Percentiles rank a stretch among this genome's conserved stretches.
These are phyloP conservation scores for Neofusicoccum umdonicola DNA, from an alignment of 2,329 filamentous ascomycete genomes.

Conservation along the genomic window DNA sequence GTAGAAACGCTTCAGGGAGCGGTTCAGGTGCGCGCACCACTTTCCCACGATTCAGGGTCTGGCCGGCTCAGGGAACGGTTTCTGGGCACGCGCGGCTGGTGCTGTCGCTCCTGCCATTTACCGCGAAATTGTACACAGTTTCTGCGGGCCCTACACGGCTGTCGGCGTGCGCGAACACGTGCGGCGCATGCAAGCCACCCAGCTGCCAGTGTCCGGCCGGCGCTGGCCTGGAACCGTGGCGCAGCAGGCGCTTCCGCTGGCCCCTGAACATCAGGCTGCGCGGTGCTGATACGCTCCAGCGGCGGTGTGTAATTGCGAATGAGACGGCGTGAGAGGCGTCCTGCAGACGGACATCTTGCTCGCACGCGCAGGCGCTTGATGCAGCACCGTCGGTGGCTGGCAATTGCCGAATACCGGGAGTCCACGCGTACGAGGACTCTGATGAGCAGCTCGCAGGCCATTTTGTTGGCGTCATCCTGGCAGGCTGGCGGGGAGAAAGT, in stretches of 20 bases:
- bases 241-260: neutral
- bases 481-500: neutral
- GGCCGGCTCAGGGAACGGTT: too few relatives aligned
- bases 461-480: slow-evolving; percentile 8
- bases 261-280: neutral
- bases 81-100: too few relatives aligned
- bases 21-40: too few relatives aligned
- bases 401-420: neutral
- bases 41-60: neutral
- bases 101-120: neutral
- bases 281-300: neutral
- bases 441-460: neutral
- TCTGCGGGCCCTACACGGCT: neutral
- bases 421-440: neutral
- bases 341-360: neutral
- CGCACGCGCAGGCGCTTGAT: neutral
- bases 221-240: neutral
- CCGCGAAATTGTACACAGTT: neutral
- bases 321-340: neutral
- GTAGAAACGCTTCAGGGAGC: neutral
- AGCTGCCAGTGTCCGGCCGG: neutral
- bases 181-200: neutral
- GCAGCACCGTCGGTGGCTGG: neutral
- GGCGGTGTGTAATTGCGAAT: neutral
- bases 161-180: neutral